A percentile compares a stretch with the other conserved stretches of the same genome.
Conservation (phyloP, 2,329 filamentous ascomycete species). For the Fusarium cyanostomum region DNA sequence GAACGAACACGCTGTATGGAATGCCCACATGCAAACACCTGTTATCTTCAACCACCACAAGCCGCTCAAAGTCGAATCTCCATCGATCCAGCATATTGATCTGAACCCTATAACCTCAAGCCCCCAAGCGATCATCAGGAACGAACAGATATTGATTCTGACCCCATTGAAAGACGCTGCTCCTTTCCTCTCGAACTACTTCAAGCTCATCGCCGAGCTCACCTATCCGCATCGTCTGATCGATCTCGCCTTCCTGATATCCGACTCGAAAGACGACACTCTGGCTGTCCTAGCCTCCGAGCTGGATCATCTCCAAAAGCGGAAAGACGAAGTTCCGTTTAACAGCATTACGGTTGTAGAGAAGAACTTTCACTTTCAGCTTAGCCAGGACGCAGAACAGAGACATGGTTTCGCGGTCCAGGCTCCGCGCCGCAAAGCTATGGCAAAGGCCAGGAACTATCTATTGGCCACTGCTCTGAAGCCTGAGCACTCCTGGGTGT, state of each 20-base stretch:
- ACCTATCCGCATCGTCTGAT: conserved; percentile 96
- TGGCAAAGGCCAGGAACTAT: conserved; percentile 93
- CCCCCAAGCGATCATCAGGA: conserved; percentile 77
- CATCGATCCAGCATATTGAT: conserved; percentile 80
- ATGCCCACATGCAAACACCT: conserved; percentile 86
- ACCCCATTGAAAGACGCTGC: conserved; percentile 93
- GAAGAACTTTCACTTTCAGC: conserved; percentile 84
- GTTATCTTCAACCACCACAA: conserved; percentile 97
- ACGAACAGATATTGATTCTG: conserved; percentile 89
- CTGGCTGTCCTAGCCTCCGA: conserved; percentile 86
- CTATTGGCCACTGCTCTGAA: conserved; percentile 85
- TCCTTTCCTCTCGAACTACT: conserved; percentile 84
- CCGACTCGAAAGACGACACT: conserved; percentile 91
- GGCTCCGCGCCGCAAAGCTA: conserved; percentile 86
- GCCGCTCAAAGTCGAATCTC: conserved; percentile 83
- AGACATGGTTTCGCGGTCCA: conserved; percentile 89
- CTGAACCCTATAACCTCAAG: conserved; percentile 88
- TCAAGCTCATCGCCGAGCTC: conserved; percentile 88
- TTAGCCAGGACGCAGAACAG: conserved; percentile 83
- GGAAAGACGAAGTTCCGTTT: conserved; percentile 83
- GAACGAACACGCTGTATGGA: conserved; percentile 92
- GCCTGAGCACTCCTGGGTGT: conserved; percentile 97
- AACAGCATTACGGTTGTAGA: conserved; percentile 84
- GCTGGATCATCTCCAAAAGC: conserved; percentile 86
- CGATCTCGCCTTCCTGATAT: conserved; percentile 92